Evolutionary conservation across 176 grass and related monocot genomes (phyloP).

Genomic region (Pontederia paniculata): DNA sequence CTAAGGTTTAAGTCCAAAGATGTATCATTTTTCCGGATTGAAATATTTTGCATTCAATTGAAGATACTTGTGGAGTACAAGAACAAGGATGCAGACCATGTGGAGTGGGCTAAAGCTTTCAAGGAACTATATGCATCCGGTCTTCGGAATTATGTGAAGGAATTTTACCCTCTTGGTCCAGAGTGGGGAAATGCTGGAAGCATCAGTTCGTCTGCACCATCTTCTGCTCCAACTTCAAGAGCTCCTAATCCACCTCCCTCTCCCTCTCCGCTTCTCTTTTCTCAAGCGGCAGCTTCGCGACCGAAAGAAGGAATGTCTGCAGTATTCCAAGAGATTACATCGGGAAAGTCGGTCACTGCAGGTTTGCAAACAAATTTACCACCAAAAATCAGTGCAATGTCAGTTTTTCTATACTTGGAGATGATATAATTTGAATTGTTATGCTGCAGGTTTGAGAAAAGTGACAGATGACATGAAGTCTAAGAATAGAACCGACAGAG

Average conservation of each 20-base stretch:
- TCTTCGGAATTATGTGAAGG: slow-evolving; percentile 88
- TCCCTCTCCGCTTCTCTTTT: slow-evolving; percentile 55
- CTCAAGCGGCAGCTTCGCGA: slow-evolving; percentile 36
- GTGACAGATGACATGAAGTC: slow-evolving; percentile 92
- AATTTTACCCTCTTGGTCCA: slow-evolving; percentile 75
- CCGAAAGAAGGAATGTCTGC: slow-evolving; percentile 86
- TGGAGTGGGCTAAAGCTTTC: slow-evolving; percentile 93
- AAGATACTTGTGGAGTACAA: slow-evolving; percentile 93
- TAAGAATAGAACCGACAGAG: slow-evolving; percentile 80
- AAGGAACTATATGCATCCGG: slow-evolving; percentile 83
- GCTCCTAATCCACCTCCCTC: slow-evolving; percentile 50
- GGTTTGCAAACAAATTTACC: slow-evolving; percentile 27
- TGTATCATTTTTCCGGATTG: too few species aligned
- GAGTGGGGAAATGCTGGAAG: slow-evolving; percentile 47
- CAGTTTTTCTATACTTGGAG: neutral
- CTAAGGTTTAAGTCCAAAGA: too few species aligned
- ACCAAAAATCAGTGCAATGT: neutral
- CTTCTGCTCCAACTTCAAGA: slow-evolving; percentile 35
- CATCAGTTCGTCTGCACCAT: slow-evolving; percentile 9
- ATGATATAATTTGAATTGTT: neutral
- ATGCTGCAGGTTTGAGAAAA: slow-evolving; percentile 59
- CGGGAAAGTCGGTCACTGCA: slow-evolving; percentile 58
- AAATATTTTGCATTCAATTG: too few species aligned
- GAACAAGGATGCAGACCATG: slow-evolving; percentile 83
- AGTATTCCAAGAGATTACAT: slow-evolving; percentile 84